Base-by-base conservation (phyloP, 768 basidiomycete species). In the Tulasnella sp. region DNA sequence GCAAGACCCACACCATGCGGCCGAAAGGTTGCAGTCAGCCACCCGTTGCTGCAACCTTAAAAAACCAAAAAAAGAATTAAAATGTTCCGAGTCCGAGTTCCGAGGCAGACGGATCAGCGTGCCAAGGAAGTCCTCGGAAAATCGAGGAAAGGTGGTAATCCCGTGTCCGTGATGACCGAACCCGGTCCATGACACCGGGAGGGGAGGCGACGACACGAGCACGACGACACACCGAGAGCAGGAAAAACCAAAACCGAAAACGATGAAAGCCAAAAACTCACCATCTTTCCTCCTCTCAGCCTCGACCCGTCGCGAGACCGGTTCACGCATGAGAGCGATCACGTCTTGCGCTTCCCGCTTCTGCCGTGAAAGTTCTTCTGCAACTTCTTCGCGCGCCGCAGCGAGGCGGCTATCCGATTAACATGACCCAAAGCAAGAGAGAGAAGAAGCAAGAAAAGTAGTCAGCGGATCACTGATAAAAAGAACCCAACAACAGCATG, bases 211-310 rank as follows among this genome's bases (percentile, higher is more conserved):
- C 6, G 52, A 16, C n/a, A 56, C 42, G 42, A 44, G 42, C 42
- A 44, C 14, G 14, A 8, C 42, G 42, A 44, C 40, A 40, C 40
- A 44, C 4, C 6, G 42, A 12, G 10, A 8, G 16, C 8, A 44
- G 16, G 16, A 44, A 27, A 31, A 27, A 16, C 12, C 2, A 14
- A 2, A 68, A 39, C 14, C 4, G 12, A 21, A 74, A 74, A 39
- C 7, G 27, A 74, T 46, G 36, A 52, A 39, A 46, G 36, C 27
- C 34, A 74, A 74, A 40, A 36, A 81, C 85, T 76, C 84, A 92
- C 94, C 94, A 87, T 90, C 90, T 85, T 88, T 90, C 34, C 88
- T 87, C 81, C 87, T 88, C 85, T 97, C 94, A 36, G 88, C 85
- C 46, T 90, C 88, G 80, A 87, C 88, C 83, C 91, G 92, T 82